Evolutionary conservation across 345 rosid genomes (phyloP), one percentile per base, ranked within the genome.

Genomic region (Corymbia maculata): DNA sequence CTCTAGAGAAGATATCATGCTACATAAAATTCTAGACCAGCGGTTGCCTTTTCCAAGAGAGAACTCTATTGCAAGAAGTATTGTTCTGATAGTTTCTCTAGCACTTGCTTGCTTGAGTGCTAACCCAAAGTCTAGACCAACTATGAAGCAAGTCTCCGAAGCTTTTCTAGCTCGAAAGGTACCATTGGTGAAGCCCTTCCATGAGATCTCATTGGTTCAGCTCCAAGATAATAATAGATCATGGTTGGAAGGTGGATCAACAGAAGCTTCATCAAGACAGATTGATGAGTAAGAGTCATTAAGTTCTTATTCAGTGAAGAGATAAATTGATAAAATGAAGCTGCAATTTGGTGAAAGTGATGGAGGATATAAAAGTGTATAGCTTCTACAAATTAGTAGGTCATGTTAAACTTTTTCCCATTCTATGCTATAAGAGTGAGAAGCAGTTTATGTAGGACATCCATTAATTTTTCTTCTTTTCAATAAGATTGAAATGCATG

Each of bases 101-200:
- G 89, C 90, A 16, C 86, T 90, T 28, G 88, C 91, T 13, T 89
- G 92, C 86, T 87, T 92, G 47, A 66, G n/a, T 3, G 8, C 49
- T 0, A 19, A 87, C 22, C 86, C 89, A 1, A 87, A 52, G 52
- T 87, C 36, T 10, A 86, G 88, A 3, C 92, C 91, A 6, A 87
- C 88, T 0, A 90, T 88, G 89, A 64, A 85, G 44, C 13, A 7
- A 1, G 80, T 90, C 28, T 90, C 88, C 3, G 85, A 85, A 52
- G 85, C 85, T 28, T 68, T 91, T 59, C 5, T 87, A 0, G 2
- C 15, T 5, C 3, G 1, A 15, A 55, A 49, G 13, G 7, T 5
- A 21, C 28, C n/a, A 8, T 47, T 84, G 30, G 2, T 7, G 0
- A 49, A 11, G 32, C 30, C 80, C 61, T 86, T 55, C 42, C 66